phyloP scores from a whole-genome alignment of 257 asterid species.

The Gentiana dahurica region DNA sequence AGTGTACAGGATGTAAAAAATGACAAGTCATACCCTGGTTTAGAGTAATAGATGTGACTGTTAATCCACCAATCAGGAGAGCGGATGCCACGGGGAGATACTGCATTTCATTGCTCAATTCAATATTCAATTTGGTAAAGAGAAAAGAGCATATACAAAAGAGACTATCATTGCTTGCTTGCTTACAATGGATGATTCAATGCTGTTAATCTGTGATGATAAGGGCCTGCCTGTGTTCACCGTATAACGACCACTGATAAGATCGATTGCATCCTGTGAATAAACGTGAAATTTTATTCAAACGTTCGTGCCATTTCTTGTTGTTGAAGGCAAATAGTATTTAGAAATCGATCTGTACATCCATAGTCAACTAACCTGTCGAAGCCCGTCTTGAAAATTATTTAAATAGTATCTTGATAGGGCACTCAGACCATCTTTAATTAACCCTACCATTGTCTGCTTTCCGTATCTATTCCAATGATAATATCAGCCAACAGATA shows the following conservation, averaged over 20 bases:
- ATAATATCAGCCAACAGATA: slow-evolving; percentile 2
- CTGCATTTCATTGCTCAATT: slow-evolving; percentile 31
- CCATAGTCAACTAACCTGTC: slow-evolving; percentile 50
- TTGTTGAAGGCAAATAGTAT: neutral
- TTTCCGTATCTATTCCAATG: slow-evolving; percentile 68
- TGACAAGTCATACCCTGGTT: slow-evolving; percentile 54
- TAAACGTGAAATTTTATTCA: neutral
- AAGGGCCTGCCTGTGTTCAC: slow-evolving; percentile 52
- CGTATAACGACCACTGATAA: slow-evolving; percentile 71
- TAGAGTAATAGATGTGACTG: slow-evolving; percentile 75
- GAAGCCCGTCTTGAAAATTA: slow-evolving; percentile 87
- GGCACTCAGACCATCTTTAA: slow-evolving; percentile 92
- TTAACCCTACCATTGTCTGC: slow-evolving; percentile 76
- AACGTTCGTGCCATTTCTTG: neutral
- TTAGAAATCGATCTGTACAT: neutral
- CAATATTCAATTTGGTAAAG: too few relatives aligned
- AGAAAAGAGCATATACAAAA: too few relatives aligned
- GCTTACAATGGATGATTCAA: slow-evolving; percentile 68
- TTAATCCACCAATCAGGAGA: slow-evolving; percentile 79
- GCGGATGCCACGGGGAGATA: slow-evolving; percentile 98
- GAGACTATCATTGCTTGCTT: neutral
- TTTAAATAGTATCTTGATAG: slow-evolving; percentile 84
- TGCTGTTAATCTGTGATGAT: slow-evolving; percentile 47
- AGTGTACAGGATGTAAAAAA: neutral
- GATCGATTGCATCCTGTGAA: slow-evolving; percentile 86